phyloP scores from a whole-genome alignment of 2,329 filamentous ascomycete genomes.

The Uncinocarpus reesii region DNA sequence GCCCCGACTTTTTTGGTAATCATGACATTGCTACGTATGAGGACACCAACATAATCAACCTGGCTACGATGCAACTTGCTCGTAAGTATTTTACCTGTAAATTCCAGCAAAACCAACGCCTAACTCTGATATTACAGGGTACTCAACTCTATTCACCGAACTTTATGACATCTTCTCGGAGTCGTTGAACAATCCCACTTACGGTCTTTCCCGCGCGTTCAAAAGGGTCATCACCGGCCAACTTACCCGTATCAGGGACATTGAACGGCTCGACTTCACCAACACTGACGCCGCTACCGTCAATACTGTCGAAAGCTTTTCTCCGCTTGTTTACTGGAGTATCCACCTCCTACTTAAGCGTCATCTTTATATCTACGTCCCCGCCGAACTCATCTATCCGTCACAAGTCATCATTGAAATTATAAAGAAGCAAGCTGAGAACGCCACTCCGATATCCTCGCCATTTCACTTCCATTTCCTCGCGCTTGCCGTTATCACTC shows the following conservation, averaged over 20 bases:
- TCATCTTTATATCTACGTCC: constrained; percentile 34
- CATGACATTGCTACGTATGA: constrained; percentile 32
- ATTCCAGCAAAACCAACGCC: not conserved
- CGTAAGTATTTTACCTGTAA: constrained; percentile 25
- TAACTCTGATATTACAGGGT: constrained; percentile 19
- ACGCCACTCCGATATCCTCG: constrained; percentile 24
- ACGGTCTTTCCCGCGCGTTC: constrained; percentile 29
- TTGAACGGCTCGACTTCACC: constrained; percentile 27
- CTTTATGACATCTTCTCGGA: constrained; percentile 27
- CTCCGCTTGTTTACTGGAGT: constrained; percentile 36
- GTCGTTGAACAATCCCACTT: constrained; percentile 27
- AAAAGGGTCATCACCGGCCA: constrained; percentile 29
- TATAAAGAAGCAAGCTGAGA: constrained; percentile 27
- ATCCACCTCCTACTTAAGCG: constrained; percentile 35
- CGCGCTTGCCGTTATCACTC: constrained; percentile 33
- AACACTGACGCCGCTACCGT: constrained; percentile 22
- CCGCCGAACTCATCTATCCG: constrained; percentile 34
- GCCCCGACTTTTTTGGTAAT: constrained; percentile 29
- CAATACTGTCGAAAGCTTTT: constrained; percentile 30
- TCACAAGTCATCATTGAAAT: constrained; percentile 34
- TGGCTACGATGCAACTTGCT: constrained; percentile 29
- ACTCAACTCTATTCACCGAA: constrained; percentile 31
- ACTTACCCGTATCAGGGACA: constrained; percentile 30
- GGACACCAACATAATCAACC: constrained; percentile 31
- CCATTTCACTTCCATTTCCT: constrained; percentile 36